A percentile compares a stretch with the other conserved stretches of the same genome.
Evolutionary conservation across 495 filamentous ascomycete species (phyloP).

Genomic region (Talaromyces thailandensis): DNA sequence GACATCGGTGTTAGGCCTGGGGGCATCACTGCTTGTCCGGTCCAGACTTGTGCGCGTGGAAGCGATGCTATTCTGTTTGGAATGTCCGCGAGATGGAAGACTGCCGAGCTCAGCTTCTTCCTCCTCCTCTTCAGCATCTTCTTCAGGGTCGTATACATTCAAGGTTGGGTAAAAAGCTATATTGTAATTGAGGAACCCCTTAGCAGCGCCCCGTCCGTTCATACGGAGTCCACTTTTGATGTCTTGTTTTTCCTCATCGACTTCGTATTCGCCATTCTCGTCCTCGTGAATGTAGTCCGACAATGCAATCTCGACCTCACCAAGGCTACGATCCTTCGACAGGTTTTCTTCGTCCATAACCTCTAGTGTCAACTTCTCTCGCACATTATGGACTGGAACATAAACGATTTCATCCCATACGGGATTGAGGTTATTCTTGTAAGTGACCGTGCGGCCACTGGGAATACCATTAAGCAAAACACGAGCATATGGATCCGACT

Average conservation of each 20-base stretch:
- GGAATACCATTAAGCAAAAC: conserved; percentile 83
- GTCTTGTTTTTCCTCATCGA: conserved; percentile 67
- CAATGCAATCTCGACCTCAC: conserved; percentile 62
- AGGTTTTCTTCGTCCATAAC: conserved; percentile 95
- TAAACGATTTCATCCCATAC: conserved; percentile 96
- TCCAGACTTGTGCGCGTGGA: conserved; percentile 20
- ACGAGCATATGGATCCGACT: conserved; percentile 90
- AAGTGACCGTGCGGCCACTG: conserved; percentile 86
- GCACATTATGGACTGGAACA: conserved; percentile 78
- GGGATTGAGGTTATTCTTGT: conserved; percentile 90
- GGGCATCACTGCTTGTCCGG: conserved; percentile 17
- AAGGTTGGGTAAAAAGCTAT: conserved; percentile 84
- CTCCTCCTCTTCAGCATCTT: conserved; percentile 57
- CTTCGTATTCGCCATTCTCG: conserved; percentile 71
- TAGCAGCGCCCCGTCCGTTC: conserved; percentile 54
- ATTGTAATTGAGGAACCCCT: conserved; percentile 78
- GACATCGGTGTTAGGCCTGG: conserved; percentile 9
- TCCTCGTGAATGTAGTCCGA: conserved; percentile 71
- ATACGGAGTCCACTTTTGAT: conserved; percentile 53
- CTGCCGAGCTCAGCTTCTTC: conserved; percentile 20
- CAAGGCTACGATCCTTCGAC: conserved; percentile 78
- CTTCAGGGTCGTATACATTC: conserved; percentile 83
- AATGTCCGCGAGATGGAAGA: conserved; percentile 22
- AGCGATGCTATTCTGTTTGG: conserved; percentile 19
- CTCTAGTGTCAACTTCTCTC: conserved; percentile 78